Conservation (phyloP, 2,329 filamentous ascomycete species). For the Albifimbria verrucaria region DNA sequence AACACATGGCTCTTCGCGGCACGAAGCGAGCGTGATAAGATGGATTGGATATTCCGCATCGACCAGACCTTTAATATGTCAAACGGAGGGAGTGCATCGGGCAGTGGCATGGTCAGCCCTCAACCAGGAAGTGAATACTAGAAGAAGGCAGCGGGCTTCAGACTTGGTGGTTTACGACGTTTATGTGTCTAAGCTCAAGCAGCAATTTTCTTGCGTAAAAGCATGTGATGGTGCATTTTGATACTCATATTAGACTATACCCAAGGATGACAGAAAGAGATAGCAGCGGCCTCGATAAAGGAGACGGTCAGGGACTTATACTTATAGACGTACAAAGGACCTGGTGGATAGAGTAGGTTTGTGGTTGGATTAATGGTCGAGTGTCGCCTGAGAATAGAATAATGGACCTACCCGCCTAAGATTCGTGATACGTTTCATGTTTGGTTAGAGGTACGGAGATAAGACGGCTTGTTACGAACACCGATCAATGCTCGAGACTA, state of each 20-base stretch:
- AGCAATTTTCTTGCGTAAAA: constrained; percentile 11
- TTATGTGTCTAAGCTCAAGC: constrained; percentile 20
- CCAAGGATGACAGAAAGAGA: not conserved
- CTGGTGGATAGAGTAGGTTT: not conserved
- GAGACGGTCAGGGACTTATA: too few relatives aligned
- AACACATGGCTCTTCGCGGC: constrained; percentile 96
- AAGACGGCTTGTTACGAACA: too few relatives aligned
- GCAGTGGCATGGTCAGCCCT: constrained; percentile 34
- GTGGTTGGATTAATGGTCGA: not conserved
- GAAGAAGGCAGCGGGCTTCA: not conserved
- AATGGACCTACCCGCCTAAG: too few relatives aligned
- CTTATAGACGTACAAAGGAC: not conserved
- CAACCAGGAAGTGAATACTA: constrained; percentile 28
- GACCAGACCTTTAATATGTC: constrained; percentile 72
- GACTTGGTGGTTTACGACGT: constrained; percentile 19
- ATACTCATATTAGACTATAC: constrained; percentile 1
- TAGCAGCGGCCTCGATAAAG: too few relatives aligned
- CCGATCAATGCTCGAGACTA: not conserved
- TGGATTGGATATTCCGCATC: constrained; percentile 94
- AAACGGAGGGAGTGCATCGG: constrained; percentile 38
- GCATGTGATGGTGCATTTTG: constrained; percentile 1
- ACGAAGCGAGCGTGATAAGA: constrained; percentile 84
- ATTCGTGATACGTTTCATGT: too few relatives aligned
- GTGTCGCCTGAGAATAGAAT: not conserved
- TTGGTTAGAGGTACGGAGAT: too few relatives aligned